Conservation (phyloP, 441 rosid genomes). For the Syzygium syzygioides region DNA sequence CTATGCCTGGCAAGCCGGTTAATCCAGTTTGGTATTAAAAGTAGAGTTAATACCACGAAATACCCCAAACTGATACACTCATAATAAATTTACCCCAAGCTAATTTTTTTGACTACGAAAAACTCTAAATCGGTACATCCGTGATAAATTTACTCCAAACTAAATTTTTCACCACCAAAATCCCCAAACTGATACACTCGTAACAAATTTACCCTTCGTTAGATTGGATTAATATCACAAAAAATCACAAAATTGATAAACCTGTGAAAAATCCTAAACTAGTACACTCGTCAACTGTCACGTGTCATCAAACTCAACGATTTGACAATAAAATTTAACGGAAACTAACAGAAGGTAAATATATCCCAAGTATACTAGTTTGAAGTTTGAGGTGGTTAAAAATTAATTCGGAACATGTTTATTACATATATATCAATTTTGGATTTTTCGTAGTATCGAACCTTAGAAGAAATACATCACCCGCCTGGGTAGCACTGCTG, state of each 20-base stretch:
- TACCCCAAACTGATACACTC: accelerated
- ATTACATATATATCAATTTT: accelerated
- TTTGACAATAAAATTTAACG: no score
- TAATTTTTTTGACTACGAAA: accelerated
- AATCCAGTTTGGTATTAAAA: no score
- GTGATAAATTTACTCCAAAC: accelerated
- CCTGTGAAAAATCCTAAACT: accelerated
- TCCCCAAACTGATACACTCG: accelerated
- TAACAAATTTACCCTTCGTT: accelerated
- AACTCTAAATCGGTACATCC: accelerated
- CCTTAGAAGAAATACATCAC: neutral
- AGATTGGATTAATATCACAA: no score
- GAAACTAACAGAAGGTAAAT: accelerated
- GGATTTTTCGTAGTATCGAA: no score
- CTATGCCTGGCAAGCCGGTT: no score
- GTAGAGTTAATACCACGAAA: accelerated
- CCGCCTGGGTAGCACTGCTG: no score
- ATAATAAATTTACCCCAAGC: accelerated
- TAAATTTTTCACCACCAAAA: accelerated
- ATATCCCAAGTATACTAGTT: accelerated
- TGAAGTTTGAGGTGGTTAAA: no score
- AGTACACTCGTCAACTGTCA: accelerated
- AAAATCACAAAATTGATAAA: accelerated
- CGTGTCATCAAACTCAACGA: accelerated
- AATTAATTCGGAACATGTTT: no score